Evolutionary conservation across 2,329 filamentous ascomycete genomes (phyloP).

Genomic region (Cladosporium velox): DNA sequence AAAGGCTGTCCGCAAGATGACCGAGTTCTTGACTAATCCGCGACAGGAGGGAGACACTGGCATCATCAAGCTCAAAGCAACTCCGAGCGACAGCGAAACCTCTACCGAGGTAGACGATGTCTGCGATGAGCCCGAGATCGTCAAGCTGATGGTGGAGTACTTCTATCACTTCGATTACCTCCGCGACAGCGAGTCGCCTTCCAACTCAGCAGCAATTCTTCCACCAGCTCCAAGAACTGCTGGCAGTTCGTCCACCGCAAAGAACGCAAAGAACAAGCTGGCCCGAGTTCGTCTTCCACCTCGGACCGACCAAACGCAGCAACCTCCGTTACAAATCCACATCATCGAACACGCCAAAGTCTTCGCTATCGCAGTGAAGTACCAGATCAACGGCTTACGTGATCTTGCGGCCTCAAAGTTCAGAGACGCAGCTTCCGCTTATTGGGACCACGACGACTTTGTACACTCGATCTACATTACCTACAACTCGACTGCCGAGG

Average conservation of each 20-base stretch:
- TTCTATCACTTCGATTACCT: neutral
- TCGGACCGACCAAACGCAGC: neutral
- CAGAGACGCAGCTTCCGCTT: neutral
- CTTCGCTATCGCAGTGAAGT: slow-evolving; percentile 49
- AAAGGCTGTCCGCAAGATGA: neutral
- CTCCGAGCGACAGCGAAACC: neutral
- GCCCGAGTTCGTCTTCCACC: no score
- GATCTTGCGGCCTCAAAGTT: slow-evolving; percentile 44
- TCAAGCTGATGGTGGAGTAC: neutral
- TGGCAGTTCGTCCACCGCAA: neutral
- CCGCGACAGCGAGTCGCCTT: no score
- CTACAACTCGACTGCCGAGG: slow-evolving; percentile 45
- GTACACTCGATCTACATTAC: slow-evolving; percentile 43
- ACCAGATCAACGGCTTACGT: slow-evolving; percentile 44
- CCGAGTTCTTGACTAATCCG: neutral
- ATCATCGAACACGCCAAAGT: slow-evolving; percentile 41
- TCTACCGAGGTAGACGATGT: neutral
- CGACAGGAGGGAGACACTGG: neutral
- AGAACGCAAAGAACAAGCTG: no score
- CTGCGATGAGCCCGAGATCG: neutral
- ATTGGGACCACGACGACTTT: slow-evolving; percentile 39
- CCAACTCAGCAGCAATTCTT: no score
- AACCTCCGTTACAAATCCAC: slow-evolving; percentile 28
- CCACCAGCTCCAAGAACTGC: neutral
- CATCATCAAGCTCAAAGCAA: neutral